Evolutionary conservation across 768 basidiomycete species (phyloP).

Genomic region (Daedalea quercina): DNA sequence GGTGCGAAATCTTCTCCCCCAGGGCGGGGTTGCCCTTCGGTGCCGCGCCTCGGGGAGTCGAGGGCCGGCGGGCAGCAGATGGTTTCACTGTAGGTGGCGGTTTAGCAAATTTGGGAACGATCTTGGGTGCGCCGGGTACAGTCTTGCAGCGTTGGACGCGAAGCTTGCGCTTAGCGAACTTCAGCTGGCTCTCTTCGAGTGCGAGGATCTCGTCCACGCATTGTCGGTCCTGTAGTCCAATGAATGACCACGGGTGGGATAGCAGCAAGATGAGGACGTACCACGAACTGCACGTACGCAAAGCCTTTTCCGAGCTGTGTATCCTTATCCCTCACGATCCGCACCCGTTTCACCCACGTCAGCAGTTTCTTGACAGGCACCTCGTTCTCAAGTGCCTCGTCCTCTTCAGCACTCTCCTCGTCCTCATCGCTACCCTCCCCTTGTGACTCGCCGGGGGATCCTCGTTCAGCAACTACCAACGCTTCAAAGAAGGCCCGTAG

Average conservation of each 20-base stretch:
- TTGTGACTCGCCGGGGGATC: slow-evolving; percentile 35
- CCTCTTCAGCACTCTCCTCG: slow-evolving; percentile 21
- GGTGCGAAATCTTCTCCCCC: slow-evolving; percentile 67
- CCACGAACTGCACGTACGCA: slow-evolving; percentile 84
- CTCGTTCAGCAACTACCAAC: slow-evolving; percentile 63
- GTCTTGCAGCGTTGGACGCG: slow-evolving; percentile 89
- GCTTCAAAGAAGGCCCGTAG: slow-evolving; percentile 82
- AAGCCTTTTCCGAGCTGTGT: slow-evolving; percentile 96
- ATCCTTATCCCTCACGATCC: slow-evolving; percentile 83
- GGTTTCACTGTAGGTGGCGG: slow-evolving; percentile 14
- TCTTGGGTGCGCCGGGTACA: slow-evolving; percentile 33
- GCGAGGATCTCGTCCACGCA: slow-evolving; percentile 92
- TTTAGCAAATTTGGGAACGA: slow-evolving; percentile 21
- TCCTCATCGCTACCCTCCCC: slow-evolving; percentile 23
- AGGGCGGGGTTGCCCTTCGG: slow-evolving; percentile 81
- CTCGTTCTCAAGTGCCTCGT: slow-evolving; percentile 12
- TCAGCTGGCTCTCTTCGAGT: slow-evolving; percentile 68
- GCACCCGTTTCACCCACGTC: slow-evolving; percentile 76
- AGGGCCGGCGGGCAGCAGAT: slow-evolving; percentile 2
- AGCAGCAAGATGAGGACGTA: slow-evolving; percentile 33
- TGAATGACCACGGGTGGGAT: background rate
- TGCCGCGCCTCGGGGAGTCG: slow-evolving; percentile 21
- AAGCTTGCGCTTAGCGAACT: slow-evolving; percentile 88
- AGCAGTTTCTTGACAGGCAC: slow-evolving; percentile 24
- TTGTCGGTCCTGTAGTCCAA: slow-evolving; percentile 61